Evolutionary conservation across 2,329 filamentous ascomycete species (phyloP).

Genomic region (Phaeophleospora eucalypticola): DNA sequence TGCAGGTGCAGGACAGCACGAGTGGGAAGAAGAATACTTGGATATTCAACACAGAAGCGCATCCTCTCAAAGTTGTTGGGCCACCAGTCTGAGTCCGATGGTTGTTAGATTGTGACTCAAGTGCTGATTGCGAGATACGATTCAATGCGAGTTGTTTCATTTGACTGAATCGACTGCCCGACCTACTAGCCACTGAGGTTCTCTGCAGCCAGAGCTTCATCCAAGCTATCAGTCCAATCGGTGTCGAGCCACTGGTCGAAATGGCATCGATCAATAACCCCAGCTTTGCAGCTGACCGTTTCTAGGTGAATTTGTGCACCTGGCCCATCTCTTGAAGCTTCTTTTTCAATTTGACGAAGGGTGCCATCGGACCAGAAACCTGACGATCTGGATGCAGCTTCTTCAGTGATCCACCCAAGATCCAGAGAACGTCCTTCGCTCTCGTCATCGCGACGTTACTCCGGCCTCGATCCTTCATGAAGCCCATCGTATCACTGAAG

Average conservation of each 20-base stretch:
- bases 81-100: neutral
- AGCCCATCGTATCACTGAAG: slow-evolving; percentile 3
- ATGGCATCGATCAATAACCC: no score
- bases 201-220: no score
- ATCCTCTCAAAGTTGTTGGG: slow-evolving; percentile 50
- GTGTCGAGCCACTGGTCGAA: no score
- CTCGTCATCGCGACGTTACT: slow-evolving; percentile 12
- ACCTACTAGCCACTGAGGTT: no score
- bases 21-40: slow-evolving; percentile 53
- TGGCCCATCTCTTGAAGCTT: neutral
- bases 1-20: slow-evolving; percentile 15
- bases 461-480: slow-evolving; percentile 16
- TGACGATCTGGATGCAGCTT: neutral
- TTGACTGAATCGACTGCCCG: no score
- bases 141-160: no score
- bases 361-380: neutral
- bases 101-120: neutral
- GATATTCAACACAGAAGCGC: slow-evolving; percentile 63
- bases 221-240: no score
- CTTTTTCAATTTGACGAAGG: neutral
- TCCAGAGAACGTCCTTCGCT: slow-evolving; percentile 6
- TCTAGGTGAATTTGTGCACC: neutral
- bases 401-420: slow-evolving; percentile 3
- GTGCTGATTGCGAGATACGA: no score
- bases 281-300: no score